Conservation (phyloP, 768 basidiomycete species). For the Leccinum disarticulatum region DNA sequence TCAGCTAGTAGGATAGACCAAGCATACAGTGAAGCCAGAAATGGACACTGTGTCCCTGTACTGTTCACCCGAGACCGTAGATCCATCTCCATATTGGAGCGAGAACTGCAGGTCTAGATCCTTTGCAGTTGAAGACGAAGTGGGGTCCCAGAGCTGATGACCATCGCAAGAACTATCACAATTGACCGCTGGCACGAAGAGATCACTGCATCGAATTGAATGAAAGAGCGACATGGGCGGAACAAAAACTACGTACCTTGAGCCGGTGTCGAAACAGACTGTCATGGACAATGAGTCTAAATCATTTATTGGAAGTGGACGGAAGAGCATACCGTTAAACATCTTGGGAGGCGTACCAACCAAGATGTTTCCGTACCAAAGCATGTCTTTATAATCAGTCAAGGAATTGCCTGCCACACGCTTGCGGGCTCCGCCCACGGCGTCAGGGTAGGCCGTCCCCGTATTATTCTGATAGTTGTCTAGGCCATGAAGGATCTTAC, state of each 20-base stretch:
- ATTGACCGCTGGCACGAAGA: slow-evolving; percentile 23
- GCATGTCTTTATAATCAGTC: neutral
- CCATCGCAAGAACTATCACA: slow-evolving; percentile 26
- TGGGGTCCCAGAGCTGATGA: slow-evolving; percentile 34
- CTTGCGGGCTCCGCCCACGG: neutral
- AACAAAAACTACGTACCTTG: slow-evolving; percentile 2
- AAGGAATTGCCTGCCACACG: neutral
- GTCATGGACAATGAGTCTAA: neutral
- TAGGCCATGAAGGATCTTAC: neutral
- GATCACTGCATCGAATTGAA: slow-evolving; percentile 20
- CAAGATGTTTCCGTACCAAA: slow-evolving; percentile 12
- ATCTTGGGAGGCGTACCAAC: slow-evolving; percentile 6
- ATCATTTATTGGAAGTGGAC: neutral
- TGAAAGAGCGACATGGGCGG: neutral
- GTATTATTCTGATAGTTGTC: neutral
- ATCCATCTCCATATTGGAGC: neutral
- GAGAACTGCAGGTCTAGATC: neutral
- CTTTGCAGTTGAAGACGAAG: slow-evolving; percentile 6
- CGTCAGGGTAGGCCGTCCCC: neutral
- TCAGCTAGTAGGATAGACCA: neutral
- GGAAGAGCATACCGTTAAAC: slow-evolving; percentile 2
- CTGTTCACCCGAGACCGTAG: slow-evolving; percentile 1
- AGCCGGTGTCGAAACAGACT: slow-evolving; percentile 30
- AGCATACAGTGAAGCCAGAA: slow-evolving; percentile 10
- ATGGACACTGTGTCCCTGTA: slow-evolving; percentile 9